Base-by-base conservation (phyloP, 495 filamentous ascomycete species). In the Hypoxylon fuscum region DNA sequence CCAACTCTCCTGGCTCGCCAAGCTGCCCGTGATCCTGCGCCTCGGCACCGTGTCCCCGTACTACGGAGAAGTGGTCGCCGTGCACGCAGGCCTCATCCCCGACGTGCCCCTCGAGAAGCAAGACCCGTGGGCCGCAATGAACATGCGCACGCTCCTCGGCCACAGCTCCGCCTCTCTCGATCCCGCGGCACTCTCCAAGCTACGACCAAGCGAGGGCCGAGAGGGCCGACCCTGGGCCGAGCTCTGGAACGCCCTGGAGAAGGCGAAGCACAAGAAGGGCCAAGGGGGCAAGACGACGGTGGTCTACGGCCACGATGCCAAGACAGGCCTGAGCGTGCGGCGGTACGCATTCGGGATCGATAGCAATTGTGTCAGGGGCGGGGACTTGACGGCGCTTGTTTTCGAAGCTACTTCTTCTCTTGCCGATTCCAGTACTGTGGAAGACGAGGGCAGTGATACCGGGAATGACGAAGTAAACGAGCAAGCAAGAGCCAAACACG, bases 241-340 rank as follows among this genome's bases (percentile, higher is more conserved):
- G 73, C 84, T 87, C 65, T 77, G 79, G 79, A 75, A 76, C 56
- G 61, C 65, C 25, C 41, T 55, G 62, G 77, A 76, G 41, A 75
- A 72, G 52, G 43, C 12, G 41, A 57, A 46, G 32, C 48, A 64
- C 22, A 52, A 45, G 22, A 47, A 43, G 18, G 43, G 25, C 11
- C 66, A 84, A 23, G 88, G 83, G 77, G 87, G 89, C 60, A 79
- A 84, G 42, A 77, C 66, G 38, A 88, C 88, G 15, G 81, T 82
- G 2, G 85, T 95, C 43, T 98, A 97, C 69, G 95, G 94, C 2
- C 95, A 98, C 69, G 90, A 98, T 71, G 83, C 91, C 34, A 85
- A 85, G 35, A 71, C 76, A 0, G 91, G 90, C 0, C 80, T 96
- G 14, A 85, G 88, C 35, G 72, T 90, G 5, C 71, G 72, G 2